Base-by-base conservation (phyloP, 208 protist species). In the Acanthamoeba culbertsoni region DNA sequence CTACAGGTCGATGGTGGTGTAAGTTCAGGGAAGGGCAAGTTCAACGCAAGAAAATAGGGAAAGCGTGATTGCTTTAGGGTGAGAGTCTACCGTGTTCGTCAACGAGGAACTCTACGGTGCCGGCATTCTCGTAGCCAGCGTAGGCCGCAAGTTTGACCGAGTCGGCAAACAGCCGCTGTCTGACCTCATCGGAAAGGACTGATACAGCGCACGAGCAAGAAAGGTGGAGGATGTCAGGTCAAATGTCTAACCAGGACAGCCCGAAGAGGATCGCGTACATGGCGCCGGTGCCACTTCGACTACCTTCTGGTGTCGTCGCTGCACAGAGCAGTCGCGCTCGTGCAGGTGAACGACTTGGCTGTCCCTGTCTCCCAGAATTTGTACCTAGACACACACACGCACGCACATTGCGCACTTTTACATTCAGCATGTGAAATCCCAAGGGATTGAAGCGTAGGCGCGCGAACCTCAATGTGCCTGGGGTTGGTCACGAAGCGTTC, bases 61-160 rank as follows among this genome's bases (percentile, higher is more conserved):
- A n/a, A n/a, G n/a, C n/a, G n/a, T n/a, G n/a, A n/a, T n/a, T n/a
- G n/a, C 1, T 59, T 2, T 94, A 53, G 31, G 88, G 1, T 26
- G 94, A 53, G 10, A 55, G 59, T 68, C 28, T 33, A 82, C 46
- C 65, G 4, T 89, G 46, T 28, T 97, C 82, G 91, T 99, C 98
- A 0, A 99, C 96, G 45, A 99, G 97, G 95, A 99, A 99, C 94
- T 99, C 99, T 7, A 99, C 99, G 1, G 99, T 99, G 53, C 99
- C 84, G 10, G 98, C 98, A 59, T 98, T 97, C 48, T 98, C 97
- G 94, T 99, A 99, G 84, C 95, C 94, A 14, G 99, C 98, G 28
- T 97, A 97, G 53, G 96, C 96, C 14, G 97, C 98, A 26, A 97
- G 96, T 55, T 91, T 95, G 43, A 98, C 93, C 1, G 98, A 97